A percentile compares a stretch with the other conserved stretches of the same genome.
Evolutionary conservation across 768 basidiomycete species (phyloP).

Genomic region (Podaxis rugospora): DNA sequence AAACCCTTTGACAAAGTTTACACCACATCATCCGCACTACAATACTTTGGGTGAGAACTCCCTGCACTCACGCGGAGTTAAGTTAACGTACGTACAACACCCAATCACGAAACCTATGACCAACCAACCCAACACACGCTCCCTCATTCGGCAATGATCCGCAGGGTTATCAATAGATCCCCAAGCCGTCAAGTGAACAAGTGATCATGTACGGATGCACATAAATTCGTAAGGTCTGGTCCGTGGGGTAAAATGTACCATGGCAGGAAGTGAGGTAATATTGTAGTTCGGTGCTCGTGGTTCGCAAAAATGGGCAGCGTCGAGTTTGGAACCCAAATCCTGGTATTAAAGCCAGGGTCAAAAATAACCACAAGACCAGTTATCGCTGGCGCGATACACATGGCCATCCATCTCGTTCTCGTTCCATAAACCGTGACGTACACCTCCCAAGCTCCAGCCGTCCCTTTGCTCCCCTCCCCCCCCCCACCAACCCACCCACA

Average conservation of each 20-base stretch:
- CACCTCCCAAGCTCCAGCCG: not conserved
- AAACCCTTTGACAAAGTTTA: too few species aligned
- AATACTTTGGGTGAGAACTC: too few species aligned
- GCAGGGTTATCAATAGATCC: not conserved
- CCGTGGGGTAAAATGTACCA: not conserved
- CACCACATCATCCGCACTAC: too few species aligned
- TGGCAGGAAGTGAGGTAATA: not conserved
- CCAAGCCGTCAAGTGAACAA: not conserved
- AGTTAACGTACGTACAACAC: not conserved
- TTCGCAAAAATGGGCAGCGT: not conserved
- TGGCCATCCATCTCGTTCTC: not conserved
- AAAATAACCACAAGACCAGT: not conserved
- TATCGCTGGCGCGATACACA: not conserved
- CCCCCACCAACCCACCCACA: not conserved
- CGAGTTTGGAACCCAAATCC: not conserved
- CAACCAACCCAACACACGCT: not conserved
- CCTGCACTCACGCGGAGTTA: not conserved
- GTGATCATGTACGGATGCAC: too few species aligned
- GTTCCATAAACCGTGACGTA: not conserved
- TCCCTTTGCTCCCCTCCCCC: not conserved
- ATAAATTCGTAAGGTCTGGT: too few species aligned
- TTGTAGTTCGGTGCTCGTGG: not conserved
- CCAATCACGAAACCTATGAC: not conserved
- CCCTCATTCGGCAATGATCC: conserved; percentile 1
- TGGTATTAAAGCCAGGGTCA: not conserved